Base-by-base conservation (phyloP, 192 early-diverging fungal genomes). In the Gamsiella multidivaricata region DNA sequence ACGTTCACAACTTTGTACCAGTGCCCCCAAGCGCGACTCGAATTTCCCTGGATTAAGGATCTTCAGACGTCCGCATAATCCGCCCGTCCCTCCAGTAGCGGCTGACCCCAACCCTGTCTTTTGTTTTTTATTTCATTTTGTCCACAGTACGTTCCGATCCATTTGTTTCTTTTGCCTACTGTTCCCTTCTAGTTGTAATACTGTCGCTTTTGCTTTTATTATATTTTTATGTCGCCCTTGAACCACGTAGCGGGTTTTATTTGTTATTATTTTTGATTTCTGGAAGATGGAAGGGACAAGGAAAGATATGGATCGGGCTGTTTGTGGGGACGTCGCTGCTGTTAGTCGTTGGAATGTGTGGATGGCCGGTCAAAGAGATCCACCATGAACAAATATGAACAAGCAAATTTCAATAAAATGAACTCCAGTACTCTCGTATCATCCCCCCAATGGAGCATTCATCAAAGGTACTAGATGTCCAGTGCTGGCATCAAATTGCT, bases 1-100 rank as follows among this genome's bases (percentile, higher is more conserved):
- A 93, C 65, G 70, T 95, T 67, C 84, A 90, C 52, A 86, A 89
- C 64, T 93, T 95, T 71, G 80, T 73, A 32, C 92, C 92, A 14
- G 70, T 92, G 15, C 80, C 86, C 33, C 54, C 63, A 23, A 79
- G 68, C 37, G 65, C 84, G 47, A 74, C 82, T 41, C 72, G 81
- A 20, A 80, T 81, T 56, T 71, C 80, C 33, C 45, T 85, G 71
- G 86, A 87, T 54, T 87, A 81, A 81, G 32, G 26, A 46, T 64
- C 8, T 1, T 39, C 55, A 15, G n/a, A n/a, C n/a, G n/a, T n/a
- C n/a, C n/a, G n/a, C n/a, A n/a, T n/a, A n/a, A n/a, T n/a, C n/a
- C n/a, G n/a, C n/a, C n/a, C n/a, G n/a, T n/a, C n/a, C n/a, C n/a
- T n/a, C n/a, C n/a, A n/a, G n/a, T n/a, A n/a, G n/a, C n/a, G n/a